Base-by-base conservation (phyloP, 116 monocot species). In the Trichopus zeylanicus region DNA sequence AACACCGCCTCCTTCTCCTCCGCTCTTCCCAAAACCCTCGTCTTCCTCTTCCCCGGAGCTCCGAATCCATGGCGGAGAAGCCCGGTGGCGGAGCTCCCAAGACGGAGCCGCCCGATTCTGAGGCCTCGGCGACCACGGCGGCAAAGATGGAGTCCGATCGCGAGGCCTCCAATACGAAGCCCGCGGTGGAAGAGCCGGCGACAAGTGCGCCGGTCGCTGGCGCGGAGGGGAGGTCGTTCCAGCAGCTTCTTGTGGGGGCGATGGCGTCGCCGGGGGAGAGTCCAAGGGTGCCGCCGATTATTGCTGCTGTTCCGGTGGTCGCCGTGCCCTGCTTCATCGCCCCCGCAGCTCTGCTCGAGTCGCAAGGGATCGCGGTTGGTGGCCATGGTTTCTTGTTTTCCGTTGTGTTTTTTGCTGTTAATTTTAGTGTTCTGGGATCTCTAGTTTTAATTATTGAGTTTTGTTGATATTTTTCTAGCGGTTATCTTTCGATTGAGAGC, bases 191-290 rank as follows among this genome's bases (percentile, higher is more conserved):
- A 16, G 42, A 16, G 39, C n/a, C 32, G 24, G 53, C 9, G 25
- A 26, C 23, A 2, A 0, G 48, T 6, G 28, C 29, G 29, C 30
- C 26, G n/a, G 31, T 18, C 65, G 21, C 27, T 26, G 57, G 25
- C 18, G 57, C 23, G 2, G 73, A 60, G 16, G 52, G 33, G 26
- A 48, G 62, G 67, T 65, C 75, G 26, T 90, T 85, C 79, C 81
- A 79, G 37, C 78, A 85, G 83, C 69, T 81, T n/a, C 70, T 83
- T 9, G 78, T 87, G 12, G 87, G 90, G 28, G 85, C 85, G 59
- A 85, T 85, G 90, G 71, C 74, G 3, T 70, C 79, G 29, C 72
- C 81, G 53, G 37, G 51, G 46, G 66, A 28, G 53, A 61, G 66
- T 32, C 62, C 71, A 31, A 34, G 20, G 19, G 47, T 64, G 27